Conservation (phyloP, 2,329 filamentous ascomycete species). For the Talaromyces islandicus region DNA sequence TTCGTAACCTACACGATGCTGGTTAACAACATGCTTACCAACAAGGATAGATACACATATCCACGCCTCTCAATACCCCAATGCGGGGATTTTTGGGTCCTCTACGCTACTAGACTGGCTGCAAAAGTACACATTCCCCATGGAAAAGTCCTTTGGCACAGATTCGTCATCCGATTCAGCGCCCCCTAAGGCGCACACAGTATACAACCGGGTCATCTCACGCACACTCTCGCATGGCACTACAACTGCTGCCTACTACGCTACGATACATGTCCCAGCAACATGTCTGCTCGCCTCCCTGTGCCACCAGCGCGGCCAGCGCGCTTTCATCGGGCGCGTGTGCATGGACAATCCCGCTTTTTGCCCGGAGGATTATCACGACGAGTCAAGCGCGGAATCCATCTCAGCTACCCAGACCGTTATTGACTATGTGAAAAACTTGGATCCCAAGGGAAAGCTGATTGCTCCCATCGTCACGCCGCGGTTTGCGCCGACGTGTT, state of each 20-base stretch:
- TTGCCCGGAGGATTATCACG: constrained; percentile 72
- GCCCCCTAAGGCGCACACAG: constrained; percentile 28
- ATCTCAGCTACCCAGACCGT: constrained; percentile 52
- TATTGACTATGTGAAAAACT: constrained; percentile 58
- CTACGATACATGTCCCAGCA: constrained; percentile 75
- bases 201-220: constrained; percentile 73
- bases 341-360: constrained; percentile 74
- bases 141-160: constrained; percentile 67
- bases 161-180: constrained; percentile 16
- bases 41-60: constrained; percentile 76
- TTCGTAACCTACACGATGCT: no score
- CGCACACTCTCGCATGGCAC: constrained; percentile 85
- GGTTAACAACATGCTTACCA: not conserved
- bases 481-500: constrained; percentile 55
- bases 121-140: constrained; percentile 87
- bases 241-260: constrained; percentile 91
- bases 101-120: constrained; percentile 92
- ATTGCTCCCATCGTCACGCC: constrained; percentile 76
- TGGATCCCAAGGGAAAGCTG: constrained; percentile 60
- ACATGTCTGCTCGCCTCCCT: constrained; percentile 89
- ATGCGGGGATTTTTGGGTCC: constrained; percentile 88
- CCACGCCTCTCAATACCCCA: constrained; percentile 92
- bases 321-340: constrained; percentile 86
- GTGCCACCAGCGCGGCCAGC: constrained; percentile 72
- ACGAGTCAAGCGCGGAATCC: constrained; percentile 57